phyloP scores from a whole-genome alignment of 108 stramenopile species.

The Pseudonitzschia delicatissima region DNA sequence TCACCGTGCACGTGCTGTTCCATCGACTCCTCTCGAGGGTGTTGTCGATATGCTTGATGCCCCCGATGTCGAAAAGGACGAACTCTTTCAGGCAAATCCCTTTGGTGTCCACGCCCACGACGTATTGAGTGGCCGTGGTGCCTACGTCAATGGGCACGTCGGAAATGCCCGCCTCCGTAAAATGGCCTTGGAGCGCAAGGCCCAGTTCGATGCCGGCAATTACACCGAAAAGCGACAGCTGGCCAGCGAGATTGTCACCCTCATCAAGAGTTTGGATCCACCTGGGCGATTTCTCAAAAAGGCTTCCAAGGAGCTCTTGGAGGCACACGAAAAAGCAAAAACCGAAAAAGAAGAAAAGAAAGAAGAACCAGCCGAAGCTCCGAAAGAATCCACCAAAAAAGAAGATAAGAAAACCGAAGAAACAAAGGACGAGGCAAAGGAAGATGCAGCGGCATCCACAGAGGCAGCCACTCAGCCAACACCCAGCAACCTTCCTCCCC shows the following conservation, averaged over 20 bases:
- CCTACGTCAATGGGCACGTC: conserved; percentile 19
- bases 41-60: not conserved
- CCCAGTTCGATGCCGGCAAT: conserved; percentile 51
- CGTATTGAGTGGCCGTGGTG: conserved; percentile 57
- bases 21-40: conserved; percentile 6
- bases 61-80: conserved; percentile 1
- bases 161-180: conserved; percentile 45
- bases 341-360: not conserved
- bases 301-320: conserved; percentile 10
- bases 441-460: not conserved
- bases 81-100: conserved; percentile 32
- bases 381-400: not conserved
- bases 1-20: not conserved
- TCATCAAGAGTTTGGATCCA: conserved; percentile 60
- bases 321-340: not conserved
- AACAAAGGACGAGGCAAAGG: not conserved
- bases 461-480: not conserved
- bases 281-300: conserved; percentile 79
- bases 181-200: conserved; percentile 53
- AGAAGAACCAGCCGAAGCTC: not conserved
- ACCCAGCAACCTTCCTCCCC: not conserved
- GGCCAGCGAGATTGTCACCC: conserved; percentile 63
- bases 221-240: conserved; percentile 69
- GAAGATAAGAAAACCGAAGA: not conserved
- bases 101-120: conserved; percentile 56